Base-by-base conservation (phyloP, 495 filamentous ascomycete species). In the Aspergillus nidulans region DNA sequence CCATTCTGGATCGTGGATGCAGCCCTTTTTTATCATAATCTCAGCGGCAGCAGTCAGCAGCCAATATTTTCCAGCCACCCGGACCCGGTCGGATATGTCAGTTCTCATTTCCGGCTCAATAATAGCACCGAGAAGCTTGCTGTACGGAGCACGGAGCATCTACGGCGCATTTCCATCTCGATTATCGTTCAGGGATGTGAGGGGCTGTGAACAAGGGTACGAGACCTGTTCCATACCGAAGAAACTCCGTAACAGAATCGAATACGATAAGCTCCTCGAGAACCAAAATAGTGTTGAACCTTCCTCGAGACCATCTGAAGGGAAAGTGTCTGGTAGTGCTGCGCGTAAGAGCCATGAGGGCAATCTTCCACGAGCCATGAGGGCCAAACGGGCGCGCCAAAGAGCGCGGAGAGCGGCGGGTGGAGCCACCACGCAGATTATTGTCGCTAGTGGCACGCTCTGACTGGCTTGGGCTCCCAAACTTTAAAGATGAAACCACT, bases 401-500 rank as follows among this genome's bases (percentile, higher is more conserved):
- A n/a, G n/a, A n/a, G 30, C 30, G 30, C 30, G 9, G 30, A 34
- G 30, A 34, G n/a, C n/a, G n/a, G n/a, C n/a, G n/a, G 9, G 30
- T 5, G 30, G 30, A 6, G 9, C 30, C 30, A 34, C 30, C 30
- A 34, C 2, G 30, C 30, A 34, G 30, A 34, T 12, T 12, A 34
- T 34, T 34, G 18, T 21, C 19, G 21, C n/a, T 23, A 24, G 21
- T 25, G 5, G 21, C 36, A 0, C 24, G 42, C 12, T 45, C 52
- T 48, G 30, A 48, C 34, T 51, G 48, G 48, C 34, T 42, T 49
- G 23, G 48, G 41, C 40, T 36, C n/a, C 19, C 23, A 55, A 56
- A 55, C 47, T 40, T 59, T 61, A 56, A 60, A 65, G 39, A 24
- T 68, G 69, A 66, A 69, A 69, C 58, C 42, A 40, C 34, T 40